These are phyloP conservation scores for Fusarium stilboides DNA, from an alignment of 2,329 filamentous ascomycete genomes.

Conservation along the genomic window DNA sequence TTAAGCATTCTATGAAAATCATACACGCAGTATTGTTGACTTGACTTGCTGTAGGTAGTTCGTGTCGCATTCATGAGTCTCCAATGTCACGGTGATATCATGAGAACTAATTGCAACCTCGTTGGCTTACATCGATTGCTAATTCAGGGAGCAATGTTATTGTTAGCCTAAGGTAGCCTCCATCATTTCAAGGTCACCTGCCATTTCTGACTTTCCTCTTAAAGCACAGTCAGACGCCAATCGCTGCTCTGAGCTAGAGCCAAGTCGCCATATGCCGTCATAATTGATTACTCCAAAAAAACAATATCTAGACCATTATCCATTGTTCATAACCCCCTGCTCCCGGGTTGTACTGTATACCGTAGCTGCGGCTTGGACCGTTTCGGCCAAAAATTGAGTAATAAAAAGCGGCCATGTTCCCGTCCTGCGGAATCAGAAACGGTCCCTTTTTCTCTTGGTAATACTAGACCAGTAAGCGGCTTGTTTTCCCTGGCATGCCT, in stretches of 20 bases:
- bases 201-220: constrained; percentile 36
- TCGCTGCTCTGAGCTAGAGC: constrained; percentile 5
- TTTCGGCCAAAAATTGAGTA: constrained; percentile 7
- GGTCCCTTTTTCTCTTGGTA: constrained; percentile 6
- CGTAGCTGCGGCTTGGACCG: constrained; percentile 4
- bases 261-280: constrained; percentile 13
- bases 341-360: constrained; percentile 4
- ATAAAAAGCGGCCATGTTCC: constrained; percentile 18
- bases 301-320: constrained; percentile 6
- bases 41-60: too few relatives aligned
- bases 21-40: too few relatives aligned
- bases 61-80: too few relatives aligned
- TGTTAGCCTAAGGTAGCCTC: constrained; percentile 28
- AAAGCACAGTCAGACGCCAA: constrained; percentile 30
- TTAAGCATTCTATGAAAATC: too few relatives aligned
- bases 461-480: constrained; percentile 4
- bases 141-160: constrained; percentile 7
- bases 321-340: constrained; percentile 9
- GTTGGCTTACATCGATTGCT: constrained; percentile 23
- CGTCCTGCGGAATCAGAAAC: constrained; percentile 33
- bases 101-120: constrained; percentile 3
- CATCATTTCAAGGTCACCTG: constrained; percentile 39
- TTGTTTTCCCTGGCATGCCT: constrained; percentile 5
- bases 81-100: constrained; percentile 17
- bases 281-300: background rate